A percentile compares a stretch with the other conserved stretches of the same genome.
phyloP scores from a whole-genome alignment of 2,329 filamentous ascomycete species.

The Sclerotinia sclerotiorum region DNA sequence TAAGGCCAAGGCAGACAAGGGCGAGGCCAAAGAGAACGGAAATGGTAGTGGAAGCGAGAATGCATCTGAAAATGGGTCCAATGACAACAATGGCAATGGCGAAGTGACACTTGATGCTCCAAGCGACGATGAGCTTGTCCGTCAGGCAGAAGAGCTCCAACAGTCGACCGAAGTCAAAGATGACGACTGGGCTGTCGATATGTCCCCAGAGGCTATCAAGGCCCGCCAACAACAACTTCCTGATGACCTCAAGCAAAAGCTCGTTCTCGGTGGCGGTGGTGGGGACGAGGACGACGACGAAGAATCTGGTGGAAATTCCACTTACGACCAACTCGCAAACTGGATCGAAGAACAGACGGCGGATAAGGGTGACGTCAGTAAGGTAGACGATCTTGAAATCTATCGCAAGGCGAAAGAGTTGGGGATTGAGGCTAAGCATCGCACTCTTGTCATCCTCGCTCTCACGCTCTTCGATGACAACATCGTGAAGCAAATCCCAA shows the following conservation, averaged over 20 bases:
- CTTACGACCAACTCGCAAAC: slow-evolving; percentile 87
- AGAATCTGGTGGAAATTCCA: slow-evolving; percentile 70
- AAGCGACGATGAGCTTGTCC: slow-evolving; percentile 90
- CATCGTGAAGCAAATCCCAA: slow-evolving; percentile 82
- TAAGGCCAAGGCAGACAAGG: slow-evolving; percentile 59
- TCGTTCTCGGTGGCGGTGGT: slow-evolving; percentile 74
- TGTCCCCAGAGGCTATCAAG: slow-evolving; percentile 91
- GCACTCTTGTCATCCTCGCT: slow-evolving; percentile 85
- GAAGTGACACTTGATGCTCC: slow-evolving; percentile 63
- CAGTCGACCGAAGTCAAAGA: slow-evolving; percentile 69
- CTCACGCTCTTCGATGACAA: slow-evolving; percentile 92
- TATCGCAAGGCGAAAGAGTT: slow-evolving; percentile 97
- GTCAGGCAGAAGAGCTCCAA: slow-evolving; percentile 73
- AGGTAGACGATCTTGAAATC: slow-evolving; percentile 85
- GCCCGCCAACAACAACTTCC: slow-evolving; percentile 91
- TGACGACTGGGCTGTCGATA: slow-evolving; percentile 93
- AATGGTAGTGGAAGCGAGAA: slow-evolving; percentile 63
- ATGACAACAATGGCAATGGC: slow-evolving; percentile 44
- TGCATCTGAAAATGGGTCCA: slow-evolving; percentile 58
- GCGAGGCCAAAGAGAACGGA: slow-evolving; percentile 51
- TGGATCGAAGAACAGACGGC: slow-evolving; percentile 80
- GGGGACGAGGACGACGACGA: slow-evolving; percentile 80
- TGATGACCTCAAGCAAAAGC: slow-evolving; percentile 89
- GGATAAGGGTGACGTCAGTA: slow-evolving; percentile 70
- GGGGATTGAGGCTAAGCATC: slow-evolving; percentile 92